Conservation (phyloP, 2,329 filamentous ascomycete genomes). For the Aspergillus melleus region DNA sequence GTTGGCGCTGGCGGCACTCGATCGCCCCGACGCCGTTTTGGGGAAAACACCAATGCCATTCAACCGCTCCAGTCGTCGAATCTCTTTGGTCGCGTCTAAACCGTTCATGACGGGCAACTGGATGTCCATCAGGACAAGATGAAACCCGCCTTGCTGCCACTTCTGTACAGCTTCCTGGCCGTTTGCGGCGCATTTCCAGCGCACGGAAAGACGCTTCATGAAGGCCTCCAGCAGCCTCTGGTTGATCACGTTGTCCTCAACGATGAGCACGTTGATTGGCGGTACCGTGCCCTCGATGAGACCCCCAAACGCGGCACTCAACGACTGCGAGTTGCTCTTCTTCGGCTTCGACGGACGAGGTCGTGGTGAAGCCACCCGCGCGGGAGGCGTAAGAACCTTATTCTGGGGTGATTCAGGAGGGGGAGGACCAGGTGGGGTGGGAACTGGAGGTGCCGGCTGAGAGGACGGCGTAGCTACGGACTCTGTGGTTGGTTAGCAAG, state of each 20-base stretch:
- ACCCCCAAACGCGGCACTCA: constrained; percentile 53
- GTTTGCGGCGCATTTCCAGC: constrained; percentile 97
- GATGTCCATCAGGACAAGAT: constrained; percentile 97
- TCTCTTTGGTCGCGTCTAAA: constrained; percentile 91
- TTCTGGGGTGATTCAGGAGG: constrained; percentile 39
- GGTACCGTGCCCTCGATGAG: constrained; percentile 81
- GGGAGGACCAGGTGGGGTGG: constrained; percentile 36
- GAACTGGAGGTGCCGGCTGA: constrained; percentile 27
- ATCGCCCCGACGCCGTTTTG: constrained; percentile 60
- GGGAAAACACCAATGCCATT: constrained; percentile 93
- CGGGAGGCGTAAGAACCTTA: constrained; percentile 36
- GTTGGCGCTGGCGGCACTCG: constrained; percentile 38
- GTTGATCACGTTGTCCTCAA: constrained; percentile 99
- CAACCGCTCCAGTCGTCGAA: constrained; percentile 80
- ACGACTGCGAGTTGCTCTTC: constrained; percentile 30
- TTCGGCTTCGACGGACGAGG: constrained; percentile 34
- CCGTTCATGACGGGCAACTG: constrained; percentile 97
- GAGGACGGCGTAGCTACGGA: constrained; percentile 23
- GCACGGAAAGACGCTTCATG: constrained; percentile 91
- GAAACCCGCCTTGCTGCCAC: constrained; percentile 90
- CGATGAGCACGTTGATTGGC: constrained; percentile 94
- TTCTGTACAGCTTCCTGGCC: constrained; percentile 89
- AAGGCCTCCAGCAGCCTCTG: constrained; percentile 90
- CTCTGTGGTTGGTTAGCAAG: constrained; percentile 25
- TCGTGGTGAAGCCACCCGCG: constrained; percentile 52